These are phyloP conservation scores for Debaryomyces sp. DNA, from an alignment of 1,139 yeast genomes.

Conservation along the genomic window DNA sequence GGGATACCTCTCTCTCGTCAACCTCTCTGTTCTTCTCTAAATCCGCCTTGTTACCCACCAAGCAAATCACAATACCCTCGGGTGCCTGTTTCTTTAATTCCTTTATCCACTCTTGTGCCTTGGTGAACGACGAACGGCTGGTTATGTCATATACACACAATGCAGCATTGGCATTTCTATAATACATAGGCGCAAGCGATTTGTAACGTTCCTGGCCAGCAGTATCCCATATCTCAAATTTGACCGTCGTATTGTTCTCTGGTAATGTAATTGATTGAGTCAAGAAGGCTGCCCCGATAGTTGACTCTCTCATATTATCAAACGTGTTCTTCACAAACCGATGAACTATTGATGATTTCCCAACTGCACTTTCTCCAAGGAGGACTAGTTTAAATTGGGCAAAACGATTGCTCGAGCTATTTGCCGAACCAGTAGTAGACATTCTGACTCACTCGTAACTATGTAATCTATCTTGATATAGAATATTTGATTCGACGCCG, in stretches of 20 bases:
- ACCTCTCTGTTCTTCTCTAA: conserved; percentile 56
- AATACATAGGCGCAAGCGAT: conserved; percentile 52
- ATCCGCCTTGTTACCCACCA: conserved; percentile 89
- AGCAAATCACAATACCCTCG: conserved; percentile 79
- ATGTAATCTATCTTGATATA: not conserved
- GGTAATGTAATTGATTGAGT: conserved; percentile 75
- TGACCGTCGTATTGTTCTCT: conserved; percentile 37
- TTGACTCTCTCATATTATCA: conserved; percentile 91
- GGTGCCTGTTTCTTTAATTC: conserved; percentile 92
- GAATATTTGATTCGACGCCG: not conserved
- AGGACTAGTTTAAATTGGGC: conserved; percentile 51
- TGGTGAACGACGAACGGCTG: conserved; percentile 63
- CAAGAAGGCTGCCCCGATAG: conserved; percentile 96
- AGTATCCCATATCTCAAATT: conserved; percentile 54
- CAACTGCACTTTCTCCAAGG: conserved; percentile 52
- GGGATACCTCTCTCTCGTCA: conserved; percentile 35
- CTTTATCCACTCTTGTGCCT: conserved; percentile 96
- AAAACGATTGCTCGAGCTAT: conserved; percentile 19
- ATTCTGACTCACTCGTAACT: conserved; percentile 4
- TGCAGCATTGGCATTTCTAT: conserved; percentile 47
- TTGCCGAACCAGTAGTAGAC: conserved; percentile 9
- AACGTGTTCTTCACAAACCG: conserved; percentile 70
- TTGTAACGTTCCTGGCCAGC: conserved; percentile 55
- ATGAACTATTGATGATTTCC: conserved; percentile 51
- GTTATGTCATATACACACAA: conserved; percentile 42